These are phyloP conservation scores for Cucumis melo DNA, from an alignment of 306 rosid genomes.

Conservation along the genomic window DNA sequence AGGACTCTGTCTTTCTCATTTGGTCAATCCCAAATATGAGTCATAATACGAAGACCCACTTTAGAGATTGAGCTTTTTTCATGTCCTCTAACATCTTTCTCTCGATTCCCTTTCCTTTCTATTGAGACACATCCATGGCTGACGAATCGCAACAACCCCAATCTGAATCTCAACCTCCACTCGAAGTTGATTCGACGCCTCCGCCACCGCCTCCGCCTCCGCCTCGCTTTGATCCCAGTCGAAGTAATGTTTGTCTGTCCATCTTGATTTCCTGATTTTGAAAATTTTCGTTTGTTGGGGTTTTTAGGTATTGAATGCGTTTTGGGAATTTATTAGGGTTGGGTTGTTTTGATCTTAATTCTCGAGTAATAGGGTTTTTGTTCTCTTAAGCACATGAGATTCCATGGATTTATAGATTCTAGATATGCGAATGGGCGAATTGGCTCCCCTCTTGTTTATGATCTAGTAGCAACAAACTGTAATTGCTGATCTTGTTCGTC, in stretches of 20 bases:
- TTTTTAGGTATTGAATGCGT: background rate
- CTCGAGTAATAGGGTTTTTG: background rate
- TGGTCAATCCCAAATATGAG: background rate
- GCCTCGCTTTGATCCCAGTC: constrained; percentile 41
- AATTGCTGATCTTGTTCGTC: background rate
- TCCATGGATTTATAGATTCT: background rate
- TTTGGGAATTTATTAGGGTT: background rate
- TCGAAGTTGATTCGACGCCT: background rate
- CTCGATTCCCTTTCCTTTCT: background rate
- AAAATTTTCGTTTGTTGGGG: background rate
- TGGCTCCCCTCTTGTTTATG: background rate
- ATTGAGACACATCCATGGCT: background rate
- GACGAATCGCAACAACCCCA: constrained; percentile 14
- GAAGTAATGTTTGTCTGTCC: constrained; percentile 19
- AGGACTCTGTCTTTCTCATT: background rate
- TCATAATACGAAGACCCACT: background rate
- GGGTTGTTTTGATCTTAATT: background rate
- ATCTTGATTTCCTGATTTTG: background rate
- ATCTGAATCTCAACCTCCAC: constrained; percentile 4
- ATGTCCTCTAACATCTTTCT: background rate
- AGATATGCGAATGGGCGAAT: background rate
- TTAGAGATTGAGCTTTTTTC: background rate
- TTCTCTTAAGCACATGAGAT: background rate
- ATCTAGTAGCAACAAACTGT: background rate
- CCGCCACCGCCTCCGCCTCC: constrained; percentile 12